phyloP scores from a whole-genome alignment of 2,329 filamentous ascomycete genomes.

The Apiospora koreana region DNA sequence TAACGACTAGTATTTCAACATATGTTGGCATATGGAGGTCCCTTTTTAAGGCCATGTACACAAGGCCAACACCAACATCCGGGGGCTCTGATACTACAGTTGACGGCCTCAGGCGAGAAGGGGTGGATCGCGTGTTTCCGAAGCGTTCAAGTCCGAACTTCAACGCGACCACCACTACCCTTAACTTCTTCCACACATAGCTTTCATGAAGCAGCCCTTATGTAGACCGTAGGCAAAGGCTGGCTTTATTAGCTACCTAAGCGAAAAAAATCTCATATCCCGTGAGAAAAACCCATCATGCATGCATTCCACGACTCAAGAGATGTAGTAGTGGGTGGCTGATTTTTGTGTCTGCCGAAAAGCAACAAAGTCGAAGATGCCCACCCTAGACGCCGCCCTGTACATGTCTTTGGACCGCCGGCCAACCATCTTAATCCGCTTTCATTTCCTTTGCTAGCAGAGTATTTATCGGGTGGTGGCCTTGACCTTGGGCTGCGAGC shows the following conservation, averaged over 20 bases:
- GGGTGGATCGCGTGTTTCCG: background rate
- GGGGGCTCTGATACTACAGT: background rate
- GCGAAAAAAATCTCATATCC: conserved; percentile 29
- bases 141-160: background rate
- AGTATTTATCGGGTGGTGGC: conserved; percentile 77
- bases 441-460: conserved; percentile 8
- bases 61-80: background rate
- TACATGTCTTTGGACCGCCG: conserved; percentile 23
- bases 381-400: conserved; percentile 37
- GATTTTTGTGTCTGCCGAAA: conserved; percentile 24
- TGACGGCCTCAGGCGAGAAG: background rate
- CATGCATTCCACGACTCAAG: conserved; percentile 31
- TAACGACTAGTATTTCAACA: background rate
- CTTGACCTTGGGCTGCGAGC: conserved; percentile 80
- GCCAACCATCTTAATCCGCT: conserved; percentile 13
- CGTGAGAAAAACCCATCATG: conserved; percentile 28
- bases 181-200: background rate
- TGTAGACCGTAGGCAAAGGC: conserved; percentile 29
- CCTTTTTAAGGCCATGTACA: background rate
- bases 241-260: conserved; percentile 33
- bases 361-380: conserved; percentile 29
- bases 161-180: background rate
- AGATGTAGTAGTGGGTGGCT: conserved; percentile 23
- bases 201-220: conserved; percentile 4
- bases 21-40: background rate